Evolutionary conservation across 257 asterid genomes (phyloP).

Genomic region (Craterostigma plantagineum): DNA sequence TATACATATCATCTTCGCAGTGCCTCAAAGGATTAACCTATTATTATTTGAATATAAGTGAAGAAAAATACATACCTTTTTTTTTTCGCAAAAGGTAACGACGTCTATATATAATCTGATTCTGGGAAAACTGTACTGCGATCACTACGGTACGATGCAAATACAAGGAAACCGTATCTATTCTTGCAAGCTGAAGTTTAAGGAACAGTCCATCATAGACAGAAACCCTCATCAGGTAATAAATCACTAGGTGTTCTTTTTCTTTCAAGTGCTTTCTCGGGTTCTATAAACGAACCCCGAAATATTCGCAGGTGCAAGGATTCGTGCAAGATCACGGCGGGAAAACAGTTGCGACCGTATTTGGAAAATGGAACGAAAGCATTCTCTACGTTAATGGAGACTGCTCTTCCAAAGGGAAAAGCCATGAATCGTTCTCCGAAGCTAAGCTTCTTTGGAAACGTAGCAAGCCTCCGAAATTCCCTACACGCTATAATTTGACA

Average conservation of each 20-base stretch:
- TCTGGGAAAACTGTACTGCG: constrained; percentile 84
- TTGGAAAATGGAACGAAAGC: constrained; percentile 97
- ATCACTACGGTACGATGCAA: constrained; percentile 92
- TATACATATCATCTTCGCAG: constrained; percentile 11
- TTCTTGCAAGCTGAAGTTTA: constrained; percentile 82
- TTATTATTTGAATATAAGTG: neutral
- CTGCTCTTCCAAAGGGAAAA: constrained; percentile 43
- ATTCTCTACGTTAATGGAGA: constrained; percentile 69
- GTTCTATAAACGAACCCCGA: too few species aligned
- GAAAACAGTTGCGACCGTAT: constrained; percentile 62
- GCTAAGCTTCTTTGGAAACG: constrained; percentile 81
- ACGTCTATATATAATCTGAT: constrained; percentile 95
- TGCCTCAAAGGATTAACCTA: neutral
- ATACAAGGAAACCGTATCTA: constrained; percentile 61
- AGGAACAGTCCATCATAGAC: constrained; percentile 90
- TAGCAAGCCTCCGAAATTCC: constrained; percentile 66
- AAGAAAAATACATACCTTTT: neutral
- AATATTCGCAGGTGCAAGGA: constrained; percentile 58
- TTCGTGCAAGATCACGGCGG: constrained; percentile 70
- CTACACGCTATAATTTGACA: constrained; percentile 82
- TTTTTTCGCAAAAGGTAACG: constrained; percentile 53
- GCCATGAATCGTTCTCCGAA: constrained; percentile 40
- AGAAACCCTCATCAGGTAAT: constrained; percentile 85
- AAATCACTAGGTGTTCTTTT: too few species aligned
- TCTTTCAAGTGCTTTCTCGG: too few species aligned